phyloP scores from a whole-genome alignment of 78 protist species.

The Salpingoeca rosetta region DNA sequence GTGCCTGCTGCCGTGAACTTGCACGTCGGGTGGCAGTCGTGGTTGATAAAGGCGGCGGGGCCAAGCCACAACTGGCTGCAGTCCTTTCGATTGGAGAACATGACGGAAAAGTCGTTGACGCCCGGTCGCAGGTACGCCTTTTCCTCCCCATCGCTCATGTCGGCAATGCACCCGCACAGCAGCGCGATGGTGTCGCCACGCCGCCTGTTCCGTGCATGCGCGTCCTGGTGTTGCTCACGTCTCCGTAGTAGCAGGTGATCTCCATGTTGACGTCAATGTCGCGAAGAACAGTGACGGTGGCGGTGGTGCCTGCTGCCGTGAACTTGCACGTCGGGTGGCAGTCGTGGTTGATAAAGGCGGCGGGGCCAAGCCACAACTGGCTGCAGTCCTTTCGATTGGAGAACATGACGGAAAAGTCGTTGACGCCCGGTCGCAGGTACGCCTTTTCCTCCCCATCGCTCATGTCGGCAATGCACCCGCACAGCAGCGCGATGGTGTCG shows the following conservation, averaged over 20 bases:
- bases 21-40: conserved; percentile 10
- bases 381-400: conserved; percentile 24
- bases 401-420: conserved; percentile 31
- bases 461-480: conserved; percentile 24
- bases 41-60: conserved; percentile 30
- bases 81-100: conserved; percentile 27
- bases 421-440: conserved; percentile 7
- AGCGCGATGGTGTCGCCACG: conserved; percentile 1
- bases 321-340: conserved; percentile 4
- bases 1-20: conserved; percentile 12
- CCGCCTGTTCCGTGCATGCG: too few species aligned
- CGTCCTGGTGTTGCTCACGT: too few species aligned
- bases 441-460: background rate
- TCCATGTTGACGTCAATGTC: too few species aligned
- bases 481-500: background rate
- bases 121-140: background rate
- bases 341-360: conserved; percentile 27
- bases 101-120: conserved; percentile 24
- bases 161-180: conserved; percentile 21
- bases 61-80: conserved; percentile 35
- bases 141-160: conserved; percentile 1
- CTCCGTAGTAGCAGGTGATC: too few species aligned
- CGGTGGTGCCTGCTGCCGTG: too few species aligned
- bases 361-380: conserved; percentile 37
- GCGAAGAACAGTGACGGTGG: too few species aligned